Conservation (phyloP, 768 basidiomycete genomes). For the Hygrocybe punicea region DNA sequence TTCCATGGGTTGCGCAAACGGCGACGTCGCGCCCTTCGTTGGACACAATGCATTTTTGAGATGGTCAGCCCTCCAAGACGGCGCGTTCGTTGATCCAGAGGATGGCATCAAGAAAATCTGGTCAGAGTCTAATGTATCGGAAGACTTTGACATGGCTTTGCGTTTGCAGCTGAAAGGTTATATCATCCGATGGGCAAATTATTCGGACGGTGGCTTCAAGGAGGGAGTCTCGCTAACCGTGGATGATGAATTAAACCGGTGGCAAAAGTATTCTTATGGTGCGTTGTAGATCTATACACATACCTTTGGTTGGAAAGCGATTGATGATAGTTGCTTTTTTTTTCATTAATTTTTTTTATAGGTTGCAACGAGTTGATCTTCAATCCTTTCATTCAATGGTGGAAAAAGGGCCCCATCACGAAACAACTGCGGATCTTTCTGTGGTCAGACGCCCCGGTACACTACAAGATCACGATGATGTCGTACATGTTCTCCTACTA, state of each 20-base stretch:
- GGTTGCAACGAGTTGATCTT: constrained; percentile 79
- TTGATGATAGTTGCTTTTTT: not conserved
- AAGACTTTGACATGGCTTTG: constrained; percentile 30
- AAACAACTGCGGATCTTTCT: constrained; percentile 73
- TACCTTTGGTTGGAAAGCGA: not conserved
- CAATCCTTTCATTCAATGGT: constrained; percentile 79
- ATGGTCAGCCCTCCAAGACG: constrained; percentile 87
- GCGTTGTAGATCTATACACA: constrained; percentile 9
- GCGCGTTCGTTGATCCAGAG: constrained; percentile 64
- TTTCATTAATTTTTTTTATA: constrained; percentile 18
- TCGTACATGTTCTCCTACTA: constrained; percentile 64
- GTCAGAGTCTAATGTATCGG: constrained; percentile 79
- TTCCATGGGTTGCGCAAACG: constrained; percentile 75
- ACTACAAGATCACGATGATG: constrained; percentile 81
- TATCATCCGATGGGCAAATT: constrained; percentile 82
- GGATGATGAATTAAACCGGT: constrained; percentile 87
- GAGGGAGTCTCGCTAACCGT: constrained; percentile 88
- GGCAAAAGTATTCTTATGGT: constrained; percentile 89
- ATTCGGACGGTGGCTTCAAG: constrained; percentile 81
- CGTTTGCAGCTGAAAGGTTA: constrained; percentile 53
- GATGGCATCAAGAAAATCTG: constrained; percentile 72
- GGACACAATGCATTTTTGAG: constrained; percentile 88
- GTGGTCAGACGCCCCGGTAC: constrained; percentile 73
- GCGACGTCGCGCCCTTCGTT: constrained; percentile 79
- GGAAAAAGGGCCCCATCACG: constrained; percentile 75